Conservation (phyloP, 495 filamentous ascomycete species). For the Lasiosphaeriaceae sp. region DNA sequence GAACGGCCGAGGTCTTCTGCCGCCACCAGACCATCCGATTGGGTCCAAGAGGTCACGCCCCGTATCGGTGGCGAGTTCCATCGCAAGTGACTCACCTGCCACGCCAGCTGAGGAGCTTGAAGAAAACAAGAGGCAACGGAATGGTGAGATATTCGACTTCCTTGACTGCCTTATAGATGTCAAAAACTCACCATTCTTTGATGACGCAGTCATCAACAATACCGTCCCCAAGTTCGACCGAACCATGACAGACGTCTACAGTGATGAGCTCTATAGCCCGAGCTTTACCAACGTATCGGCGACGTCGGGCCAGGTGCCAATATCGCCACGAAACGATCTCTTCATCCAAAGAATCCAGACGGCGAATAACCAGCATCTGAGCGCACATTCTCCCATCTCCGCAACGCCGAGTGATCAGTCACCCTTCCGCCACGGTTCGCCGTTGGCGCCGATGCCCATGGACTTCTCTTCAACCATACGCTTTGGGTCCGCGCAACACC, state of each 20-base stretch:
- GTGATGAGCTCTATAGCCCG: conserved; percentile 82
- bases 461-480: conserved; percentile 45
- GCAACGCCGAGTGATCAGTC: conserved; percentile 65
- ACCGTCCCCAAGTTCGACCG: conserved; percentile 75
- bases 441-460: conserved; percentile 49
- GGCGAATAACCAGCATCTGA: conserved; percentile 68
- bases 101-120: conserved; percentile 48
- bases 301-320: conserved; percentile 40
- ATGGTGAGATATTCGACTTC: conserved; percentile 40
- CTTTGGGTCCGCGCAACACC: conserved; percentile 54
- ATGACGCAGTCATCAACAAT: conserved; percentile 47
- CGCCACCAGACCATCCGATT: conserved; percentile 33
- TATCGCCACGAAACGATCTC: conserved; percentile 57
- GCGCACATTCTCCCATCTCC: conserved; percentile 43
- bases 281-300: conserved; percentile 52
- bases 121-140: conserved; percentile 44
- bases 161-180: conserved; percentile 49
- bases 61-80: conserved; percentile 47
- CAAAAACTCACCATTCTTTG: conserved; percentile 36
- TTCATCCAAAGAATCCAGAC: conserved; percentile 73
- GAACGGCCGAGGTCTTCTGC: conserved; percentile 34
- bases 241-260: conserved; percentile 79
- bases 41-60: conserved; percentile 35
- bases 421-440: conserved; percentile 79
- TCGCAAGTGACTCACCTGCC: conserved; percentile 52